Base-by-base conservation (phyloP, 148 eudicot species). In the Spergularia bocconei region DNA sequence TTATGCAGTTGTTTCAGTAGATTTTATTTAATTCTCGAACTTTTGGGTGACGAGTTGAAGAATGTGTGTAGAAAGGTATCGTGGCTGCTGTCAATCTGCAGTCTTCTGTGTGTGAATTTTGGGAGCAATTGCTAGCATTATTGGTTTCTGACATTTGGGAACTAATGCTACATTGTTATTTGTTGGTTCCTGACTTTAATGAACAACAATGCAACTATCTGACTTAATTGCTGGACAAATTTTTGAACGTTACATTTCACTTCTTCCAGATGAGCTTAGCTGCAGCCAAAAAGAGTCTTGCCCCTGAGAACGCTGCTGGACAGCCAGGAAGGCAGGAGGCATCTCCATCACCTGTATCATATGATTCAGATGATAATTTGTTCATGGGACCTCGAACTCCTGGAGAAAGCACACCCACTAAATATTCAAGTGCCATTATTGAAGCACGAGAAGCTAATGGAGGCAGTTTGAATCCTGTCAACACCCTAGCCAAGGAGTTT, bases 401-500 rank as follows among this genome's bases (percentile, higher is more conserved):
- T 47, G 93, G 83, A 48, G 85, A 73, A 57, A 83, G 81, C 79
- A 89, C 87, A 3, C 91, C 91, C 36, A 56, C 79, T 15, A 84
- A 85, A 81, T 70, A 48, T 48, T 23, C 82, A 63, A 79, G 80
- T 62, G 62, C 78, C 10, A 79, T 78, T 41, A 57, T 69, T 69
- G 92, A 90, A 57, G 79, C 84, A 63, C 75, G 74, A 53, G 91
- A 84, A 63, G 53, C 78, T 23, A 85, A 89, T 72, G 89, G 85
- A 60, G 79, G 80, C 67, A 70, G 82, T 69, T 59, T 79, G 41
- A 82, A 70, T 75, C 78, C 78, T 59, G 81, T 91, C 13, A 72
- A 64, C 72, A 78, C 64, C 41, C 77, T 94, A 57, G 62, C 72
- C 11, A 90, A 86, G 80, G 98, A 93, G 79, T 90, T 90, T 79